phyloP scores from a whole-genome alignment of 176 grass and related monocot species.

The Aechmea fasciata region DNA sequence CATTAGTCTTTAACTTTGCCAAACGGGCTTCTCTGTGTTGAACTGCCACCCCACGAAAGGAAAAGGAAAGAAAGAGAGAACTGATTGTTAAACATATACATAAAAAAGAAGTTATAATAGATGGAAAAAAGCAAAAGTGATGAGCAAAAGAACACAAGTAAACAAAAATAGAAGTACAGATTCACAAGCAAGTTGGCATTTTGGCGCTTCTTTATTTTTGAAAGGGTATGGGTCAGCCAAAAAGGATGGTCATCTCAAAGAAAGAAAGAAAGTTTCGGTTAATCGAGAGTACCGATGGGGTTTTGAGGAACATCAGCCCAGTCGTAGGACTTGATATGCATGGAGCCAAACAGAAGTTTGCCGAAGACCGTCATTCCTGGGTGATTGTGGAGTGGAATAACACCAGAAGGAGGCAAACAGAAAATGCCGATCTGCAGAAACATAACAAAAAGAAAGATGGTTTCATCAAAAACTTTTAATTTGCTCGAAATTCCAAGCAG shows the following conservation, averaged over 20 bases:
- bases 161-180: background rate
- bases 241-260: background rate
- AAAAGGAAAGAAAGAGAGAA: slow-evolving; percentile 4
- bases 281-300: slow-evolving; percentile 10
- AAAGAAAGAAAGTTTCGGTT: background rate
- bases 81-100: background rate
- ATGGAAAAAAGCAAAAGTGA: background rate
- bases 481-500: background rate
- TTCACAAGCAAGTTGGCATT: background rate
- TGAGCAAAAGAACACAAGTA: background rate
- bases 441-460: background rate
- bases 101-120: background rate
- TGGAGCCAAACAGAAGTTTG: slow-evolving; percentile 68
- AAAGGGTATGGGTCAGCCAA: background rate
- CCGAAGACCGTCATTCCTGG: slow-evolving; percentile 95
- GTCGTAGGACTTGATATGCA: slow-evolving; percentile 78
- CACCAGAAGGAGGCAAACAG: slow-evolving; percentile 52
- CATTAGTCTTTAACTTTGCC: slow-evolving; percentile 50
- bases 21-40: slow-evolving; percentile 29
- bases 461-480: no score
- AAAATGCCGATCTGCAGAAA: slow-evolving; percentile 73
- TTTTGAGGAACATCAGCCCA: slow-evolving; percentile 32
- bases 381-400: slow-evolving; percentile 88
- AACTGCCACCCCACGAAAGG: slow-evolving; percentile 12
- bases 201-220: no score